These are phyloP conservation scores for Podospora comata DNA, from an alignment of 495 filamentous ascomycete species.

Conservation along the genomic window DNA sequence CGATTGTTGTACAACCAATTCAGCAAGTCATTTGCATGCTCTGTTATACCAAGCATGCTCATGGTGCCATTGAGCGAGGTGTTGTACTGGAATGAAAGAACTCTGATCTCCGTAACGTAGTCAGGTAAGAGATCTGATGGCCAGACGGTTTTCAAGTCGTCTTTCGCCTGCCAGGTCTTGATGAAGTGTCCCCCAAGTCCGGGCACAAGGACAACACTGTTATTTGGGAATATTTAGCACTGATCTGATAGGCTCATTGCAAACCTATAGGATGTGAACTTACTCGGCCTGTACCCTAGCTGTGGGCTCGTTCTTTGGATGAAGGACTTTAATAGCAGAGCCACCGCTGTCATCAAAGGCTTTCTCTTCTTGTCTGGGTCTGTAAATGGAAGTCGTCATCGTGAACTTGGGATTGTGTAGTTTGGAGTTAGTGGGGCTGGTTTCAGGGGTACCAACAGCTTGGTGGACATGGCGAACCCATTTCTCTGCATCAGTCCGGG, in stretches of 20 bases:
- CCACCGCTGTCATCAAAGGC: not conserved
- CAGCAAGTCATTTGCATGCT: conserved; percentile 13
- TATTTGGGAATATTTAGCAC: not conserved
- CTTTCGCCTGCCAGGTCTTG: conserved; percentile 11
- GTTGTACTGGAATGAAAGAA: conserved; percentile 16
- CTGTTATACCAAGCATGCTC: not conserved
- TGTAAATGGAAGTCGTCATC: not conserved
- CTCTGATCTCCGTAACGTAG: conserved; percentile 2
- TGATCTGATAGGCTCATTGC: too few species aligned
- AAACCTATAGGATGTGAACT: not conserved
- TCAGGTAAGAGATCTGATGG: conserved; percentile 12
- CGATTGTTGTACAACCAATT: not conserved
- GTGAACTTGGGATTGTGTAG: not conserved
- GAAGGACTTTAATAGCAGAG: not conserved
- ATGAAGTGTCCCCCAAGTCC: conserved; percentile 16
- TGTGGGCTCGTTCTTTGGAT: not conserved
- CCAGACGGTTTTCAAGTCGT: conserved; percentile 14
- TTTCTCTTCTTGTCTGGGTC: too few species aligned
- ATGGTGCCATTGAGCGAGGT: conserved; percentile 8
- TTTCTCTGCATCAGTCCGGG: not conserved
- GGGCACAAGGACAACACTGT: conserved; percentile 6
- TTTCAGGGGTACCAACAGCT: not conserved
- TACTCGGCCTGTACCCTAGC: not conserved
- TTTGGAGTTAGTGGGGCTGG: not conserved
- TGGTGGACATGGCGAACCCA: not conserved